Conservation (phyloP, 2,329 filamentous ascomycete species). For the Davidsoniella neocaledoniae region DNA sequence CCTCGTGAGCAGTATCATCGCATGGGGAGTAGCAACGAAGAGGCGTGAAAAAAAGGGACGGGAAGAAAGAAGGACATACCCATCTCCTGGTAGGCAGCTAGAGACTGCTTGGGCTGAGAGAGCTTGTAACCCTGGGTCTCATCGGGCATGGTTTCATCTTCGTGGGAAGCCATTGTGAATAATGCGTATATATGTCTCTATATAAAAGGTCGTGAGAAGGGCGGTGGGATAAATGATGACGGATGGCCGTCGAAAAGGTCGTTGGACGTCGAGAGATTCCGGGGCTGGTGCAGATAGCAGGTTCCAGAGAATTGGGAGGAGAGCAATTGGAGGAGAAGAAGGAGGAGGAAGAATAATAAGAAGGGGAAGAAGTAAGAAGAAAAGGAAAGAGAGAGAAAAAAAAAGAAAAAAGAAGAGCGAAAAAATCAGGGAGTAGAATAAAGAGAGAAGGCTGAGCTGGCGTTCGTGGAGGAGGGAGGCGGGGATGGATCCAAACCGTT, state of each 20-base stretch:
- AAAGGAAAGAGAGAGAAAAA: conserved; percentile 4
- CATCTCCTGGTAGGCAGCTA: conserved; percentile 86
- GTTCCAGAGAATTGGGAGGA: background rate
- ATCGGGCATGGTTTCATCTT: conserved; percentile 73
- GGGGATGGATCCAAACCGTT: conserved; percentile 3
- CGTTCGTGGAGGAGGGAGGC: conserved; percentile 3
- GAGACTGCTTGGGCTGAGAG: conserved; percentile 87
- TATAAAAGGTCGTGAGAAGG: conserved; percentile 10
- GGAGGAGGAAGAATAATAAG: background rate
- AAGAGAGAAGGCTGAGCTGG: conserved; percentile 6
- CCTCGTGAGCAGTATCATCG: background rate
- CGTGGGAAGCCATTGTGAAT: conserved; percentile 46
- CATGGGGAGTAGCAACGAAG: background rate
- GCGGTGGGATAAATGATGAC: background rate
- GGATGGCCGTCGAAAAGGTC: background rate
- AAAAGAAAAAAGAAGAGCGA: conserved; percentile 2
- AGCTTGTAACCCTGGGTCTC: conserved; percentile 95
- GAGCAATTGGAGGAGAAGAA: background rate
- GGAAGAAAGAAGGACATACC: conserved; percentile 33
- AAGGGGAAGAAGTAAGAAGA: background rate
- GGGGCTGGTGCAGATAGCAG: background rate
- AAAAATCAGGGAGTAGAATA: background rate
- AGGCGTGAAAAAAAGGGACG: background rate
- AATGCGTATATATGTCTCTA: background rate
- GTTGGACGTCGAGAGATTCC: background rate